Conservation (phyloP, 768 basidiomycete genomes). For the Naganishia onofrii region DNA sequence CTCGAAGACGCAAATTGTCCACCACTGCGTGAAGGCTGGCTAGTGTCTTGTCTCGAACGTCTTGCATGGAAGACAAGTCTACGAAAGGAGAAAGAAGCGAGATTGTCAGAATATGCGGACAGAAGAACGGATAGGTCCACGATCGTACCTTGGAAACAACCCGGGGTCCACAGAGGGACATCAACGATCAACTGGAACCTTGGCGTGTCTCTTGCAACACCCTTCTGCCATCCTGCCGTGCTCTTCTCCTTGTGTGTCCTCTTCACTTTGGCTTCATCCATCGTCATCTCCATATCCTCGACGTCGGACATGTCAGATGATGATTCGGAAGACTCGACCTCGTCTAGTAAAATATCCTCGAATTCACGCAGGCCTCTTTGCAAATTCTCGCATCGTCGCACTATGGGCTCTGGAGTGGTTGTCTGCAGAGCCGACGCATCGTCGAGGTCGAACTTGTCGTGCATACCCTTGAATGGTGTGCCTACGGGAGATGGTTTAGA, state of each 20-base stretch:
- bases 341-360: constrained; percentile 29
- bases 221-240: constrained; percentile 24
- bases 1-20: constrained; percentile 38
- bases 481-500: constrained; percentile 7
- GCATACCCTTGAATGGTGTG: constrained; percentile 11
- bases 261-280: background rate
- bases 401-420: constrained; percentile 8
- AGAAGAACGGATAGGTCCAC: background rate
- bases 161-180: constrained; percentile 48
- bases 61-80: constrained; percentile 50
- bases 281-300: constrained; percentile 19
- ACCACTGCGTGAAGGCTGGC: constrained; percentile 45
- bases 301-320: constrained; percentile 23
- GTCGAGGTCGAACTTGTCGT: constrained; percentile 20
- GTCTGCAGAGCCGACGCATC: constrained; percentile 6
- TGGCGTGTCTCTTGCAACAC: constrained; percentile 40
- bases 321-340: constrained; percentile 29
- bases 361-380: constrained; percentile 24
- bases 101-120: background rate
- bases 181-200: constrained; percentile 49
- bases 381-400: constrained; percentile 11
- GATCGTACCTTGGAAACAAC: constrained; percentile 46
- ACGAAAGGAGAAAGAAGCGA: background rate
- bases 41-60: constrained; percentile 48
- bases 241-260: constrained; percentile 14